phyloP scores from a whole-genome alignment of 1,284 basidiomycete genomes.

The Anthracocystis setariae region DNA sequence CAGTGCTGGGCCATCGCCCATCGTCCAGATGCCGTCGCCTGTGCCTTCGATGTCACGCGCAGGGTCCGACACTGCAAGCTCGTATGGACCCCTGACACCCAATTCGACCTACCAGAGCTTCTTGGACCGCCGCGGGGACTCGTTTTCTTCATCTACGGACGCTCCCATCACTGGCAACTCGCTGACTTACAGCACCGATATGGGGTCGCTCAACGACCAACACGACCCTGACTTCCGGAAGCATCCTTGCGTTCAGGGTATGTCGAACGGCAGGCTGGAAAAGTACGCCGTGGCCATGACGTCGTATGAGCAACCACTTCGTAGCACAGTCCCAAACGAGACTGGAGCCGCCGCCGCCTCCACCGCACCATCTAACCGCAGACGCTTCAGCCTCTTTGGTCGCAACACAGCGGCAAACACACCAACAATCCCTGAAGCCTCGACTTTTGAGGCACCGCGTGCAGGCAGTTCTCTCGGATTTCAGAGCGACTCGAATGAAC shows the following conservation, averaged over 20 bases:
- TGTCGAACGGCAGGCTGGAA: conserved; percentile 24
- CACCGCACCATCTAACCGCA: conserved; percentile 7
- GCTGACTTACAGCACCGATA: conserved; percentile 19
- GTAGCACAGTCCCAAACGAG: background rate
- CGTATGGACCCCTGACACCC: conserved; percentile 43
- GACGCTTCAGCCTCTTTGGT: conserved; percentile 33
- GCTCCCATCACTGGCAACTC: conserved; percentile 13
- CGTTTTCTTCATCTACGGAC: conserved; percentile 35
- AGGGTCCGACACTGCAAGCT: conserved; percentile 43
- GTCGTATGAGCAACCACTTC: conserved; percentile 4
- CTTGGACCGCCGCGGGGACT: conserved; percentile 39
- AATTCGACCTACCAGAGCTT: conserved; percentile 45
- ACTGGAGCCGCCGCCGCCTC: background rate
- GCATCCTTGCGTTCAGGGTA: conserved; percentile 8
- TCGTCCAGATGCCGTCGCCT: conserved; percentile 39
- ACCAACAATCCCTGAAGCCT: conserved; percentile 8
- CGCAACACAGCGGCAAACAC: conserved; percentile 26
- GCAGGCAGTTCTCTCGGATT: conserved; percentile 26
- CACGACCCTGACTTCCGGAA: conserved; percentile 11
- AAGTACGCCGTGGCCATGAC: conserved; percentile 8
- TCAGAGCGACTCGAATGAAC: background rate
- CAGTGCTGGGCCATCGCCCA: conserved; percentile 18
- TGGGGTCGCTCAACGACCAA: conserved; percentile 27
- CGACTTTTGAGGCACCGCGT: conserved; percentile 11
- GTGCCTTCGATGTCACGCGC: conserved; percentile 42